A percentile compares a stretch with the other conserved stretches of the same genome.
phyloP scores from a whole-genome alignment of 75 land plant genomes.

The Sequoiadendron giganteum region DNA sequence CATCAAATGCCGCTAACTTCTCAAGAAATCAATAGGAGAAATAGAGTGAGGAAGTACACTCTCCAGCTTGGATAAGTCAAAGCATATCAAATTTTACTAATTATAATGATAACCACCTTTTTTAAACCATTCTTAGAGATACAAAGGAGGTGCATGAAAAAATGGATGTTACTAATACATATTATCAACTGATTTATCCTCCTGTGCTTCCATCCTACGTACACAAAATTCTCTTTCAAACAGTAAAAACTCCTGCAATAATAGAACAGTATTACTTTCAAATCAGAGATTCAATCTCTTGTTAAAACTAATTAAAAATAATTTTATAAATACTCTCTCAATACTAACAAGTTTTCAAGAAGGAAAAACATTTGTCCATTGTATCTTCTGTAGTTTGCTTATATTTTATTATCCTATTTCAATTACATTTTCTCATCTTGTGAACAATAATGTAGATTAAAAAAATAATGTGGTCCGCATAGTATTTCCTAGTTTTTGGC shows the following conservation, averaged over 20 bases:
- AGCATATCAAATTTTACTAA: not conserved
- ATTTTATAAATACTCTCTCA: not conserved
- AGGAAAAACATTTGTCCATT: not conserved
- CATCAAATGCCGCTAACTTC: not conserved
- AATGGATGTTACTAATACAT: not conserved
- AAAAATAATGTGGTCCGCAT: not conserved
- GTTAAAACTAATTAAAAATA: not conserved
- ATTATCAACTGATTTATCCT: slow-evolving; percentile 20
- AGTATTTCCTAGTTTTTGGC: not conserved
- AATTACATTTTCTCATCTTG: not conserved
- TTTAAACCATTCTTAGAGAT: not conserved
- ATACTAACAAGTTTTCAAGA: not conserved
- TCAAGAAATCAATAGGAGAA: not conserved
- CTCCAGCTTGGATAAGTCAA: not conserved
- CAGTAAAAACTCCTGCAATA: slow-evolving; percentile 69
- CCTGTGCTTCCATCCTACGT: slow-evolving; percentile 58
- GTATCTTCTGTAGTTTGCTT: not conserved
- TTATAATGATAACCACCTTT: too few species aligned
- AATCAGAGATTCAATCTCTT: not conserved
- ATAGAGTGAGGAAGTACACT: not conserved
- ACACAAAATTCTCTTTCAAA: slow-evolving; percentile 74
- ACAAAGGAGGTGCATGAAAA: not conserved
- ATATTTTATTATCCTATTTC: not conserved
- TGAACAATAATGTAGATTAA: not conserved
- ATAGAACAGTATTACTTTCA: not conserved